Evolutionary conservation across 2,329 filamentous ascomycete species (phyloP), one percentile per base, ranked within the genome.

Genomic region (Blumeriella jaapii): DNA sequence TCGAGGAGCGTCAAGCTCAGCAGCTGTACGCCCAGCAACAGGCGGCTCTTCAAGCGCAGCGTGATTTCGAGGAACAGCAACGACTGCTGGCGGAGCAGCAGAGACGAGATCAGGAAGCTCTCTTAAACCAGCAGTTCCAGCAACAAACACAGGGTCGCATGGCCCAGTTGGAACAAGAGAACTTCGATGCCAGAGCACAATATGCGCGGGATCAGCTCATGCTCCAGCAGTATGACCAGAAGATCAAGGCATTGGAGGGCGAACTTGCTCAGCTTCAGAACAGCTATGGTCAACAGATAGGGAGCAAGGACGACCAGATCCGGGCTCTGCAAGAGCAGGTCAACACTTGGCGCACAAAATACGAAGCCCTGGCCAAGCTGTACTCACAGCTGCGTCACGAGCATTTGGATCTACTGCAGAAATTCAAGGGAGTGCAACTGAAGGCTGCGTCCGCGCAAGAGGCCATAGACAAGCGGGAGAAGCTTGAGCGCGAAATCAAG

Each of bases 381-480:
- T 98, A 98, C 62, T 95, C 89, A 6, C 91, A 98, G 61, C 67
- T 98, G 42, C 81, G 91, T 34, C 82, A 91, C 47, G 91, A 98
- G 59, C 91, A 98, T 63, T 68, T 98, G 19, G 89, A 96, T 53
- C 71, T 98, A 10, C 66, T 98, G 28, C 84, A 94, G 55, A 96
- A 93, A 56, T 96, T 94, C 63, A 98, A 98, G 69, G 70, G 78
- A 5, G 83, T 95, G 23, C 93, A 96, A 59, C 70, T 96, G 45
- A 98, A 96, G 68, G 91, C 91, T 2, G 86, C 89, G 11, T 96
- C 87, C 4, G 91, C 91, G 0, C 89, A 96, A 56, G 91, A 98
- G 62, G 91, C 91, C 1, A 94, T 96, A 45, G 91, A 96, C 38
- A 78, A 74, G 50, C 79, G 89, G 6, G 91, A 98, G 64, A 94